Evolutionary conservation across 1,284 basidiomycete species (phyloP).

Genomic region (Ganoderma leucocontextum): DNA sequence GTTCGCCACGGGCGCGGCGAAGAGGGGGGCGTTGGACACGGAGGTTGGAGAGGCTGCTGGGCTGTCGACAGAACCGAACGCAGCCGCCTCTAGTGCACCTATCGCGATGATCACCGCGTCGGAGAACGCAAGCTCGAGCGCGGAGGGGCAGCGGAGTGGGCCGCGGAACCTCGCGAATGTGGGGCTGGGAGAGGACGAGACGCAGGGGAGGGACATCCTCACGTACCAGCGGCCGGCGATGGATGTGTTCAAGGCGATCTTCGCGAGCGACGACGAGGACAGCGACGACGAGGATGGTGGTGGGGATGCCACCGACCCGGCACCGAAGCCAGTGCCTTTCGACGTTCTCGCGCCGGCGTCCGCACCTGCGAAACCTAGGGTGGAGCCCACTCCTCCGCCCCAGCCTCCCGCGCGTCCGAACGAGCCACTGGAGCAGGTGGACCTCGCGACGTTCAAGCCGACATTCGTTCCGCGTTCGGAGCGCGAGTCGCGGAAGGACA

Average conservation of each 20-base stretch:
- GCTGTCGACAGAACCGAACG: slow-evolving; percentile 26
- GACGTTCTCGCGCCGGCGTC: slow-evolving; percentile 12
- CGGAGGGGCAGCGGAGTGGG: slow-evolving; percentile 32
- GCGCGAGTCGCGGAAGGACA: slow-evolving; percentile 42
- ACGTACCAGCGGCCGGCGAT: slow-evolving; percentile 89
- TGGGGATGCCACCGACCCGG: slow-evolving; percentile 20
- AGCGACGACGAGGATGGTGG: slow-evolving; percentile 70
- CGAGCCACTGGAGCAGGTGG: slow-evolving; percentile 50
- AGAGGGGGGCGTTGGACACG: slow-evolving; percentile 22
- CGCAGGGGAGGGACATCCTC: slow-evolving; percentile 85
- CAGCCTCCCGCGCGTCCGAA: slow-evolving; percentile 10
- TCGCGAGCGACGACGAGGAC: slow-evolving; percentile 89
- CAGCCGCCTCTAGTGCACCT: slow-evolving; percentile 11
- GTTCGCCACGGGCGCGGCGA: slow-evolving; percentile 31
- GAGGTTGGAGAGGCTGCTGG: background rate
- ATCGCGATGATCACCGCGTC: slow-evolving; percentile 14
- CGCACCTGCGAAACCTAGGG: background rate
- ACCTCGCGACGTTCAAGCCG: slow-evolving; percentile 77
- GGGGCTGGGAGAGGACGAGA: slow-evolving; percentile 88
- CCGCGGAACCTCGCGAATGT: slow-evolving; percentile 76
- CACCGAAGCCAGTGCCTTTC: slow-evolving; percentile 27
- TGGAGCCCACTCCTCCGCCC: slow-evolving; percentile 19
- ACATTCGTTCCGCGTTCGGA: slow-evolving; percentile 75
- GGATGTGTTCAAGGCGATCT: slow-evolving; percentile 96
- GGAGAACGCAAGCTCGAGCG: slow-evolving; percentile 12